These are phyloP conservation scores for Candida nemodendra DNA, from an alignment of 805 yeast species.

Conservation along the genomic window DNA sequence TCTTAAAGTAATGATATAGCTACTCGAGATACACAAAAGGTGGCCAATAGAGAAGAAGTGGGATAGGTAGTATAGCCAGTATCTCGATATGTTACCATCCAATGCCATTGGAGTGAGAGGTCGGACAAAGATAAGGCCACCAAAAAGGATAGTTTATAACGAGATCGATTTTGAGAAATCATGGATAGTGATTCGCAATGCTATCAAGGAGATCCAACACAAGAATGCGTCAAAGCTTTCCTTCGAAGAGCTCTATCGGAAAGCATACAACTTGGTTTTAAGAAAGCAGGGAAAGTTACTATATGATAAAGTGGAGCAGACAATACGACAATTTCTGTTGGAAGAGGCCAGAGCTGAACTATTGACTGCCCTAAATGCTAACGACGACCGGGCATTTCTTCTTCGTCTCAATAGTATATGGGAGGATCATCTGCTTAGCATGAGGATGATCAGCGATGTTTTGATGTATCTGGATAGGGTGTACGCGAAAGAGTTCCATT, in stretches of 20 bases:
- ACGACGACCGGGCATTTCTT: conserved; percentile 31
- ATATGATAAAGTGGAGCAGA: conserved; percentile 56
- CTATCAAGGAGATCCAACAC: conserved; percentile 68
- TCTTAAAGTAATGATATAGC: no score
- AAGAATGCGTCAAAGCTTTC: conserved; percentile 73
- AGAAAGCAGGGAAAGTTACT: conserved; percentile 64
- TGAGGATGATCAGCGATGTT: conserved; percentile 80
- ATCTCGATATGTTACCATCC: conserved; percentile 13
- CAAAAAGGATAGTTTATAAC: conserved; percentile 44
- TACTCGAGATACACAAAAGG: no score
- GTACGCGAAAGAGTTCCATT: conserved; percentile 65
- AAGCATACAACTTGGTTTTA: conserved; percentile 73
- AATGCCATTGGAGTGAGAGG: conserved; percentile 41
- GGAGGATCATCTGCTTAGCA: conserved; percentile 69
- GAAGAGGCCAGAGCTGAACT: conserved; percentile 24
- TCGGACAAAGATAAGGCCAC: conserved; percentile 60
- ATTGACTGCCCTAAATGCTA: conserved; percentile 8
- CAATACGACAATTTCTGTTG: conserved; percentile 48
- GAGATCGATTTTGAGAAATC: conserved; percentile 59
- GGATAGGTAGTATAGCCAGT: no score
- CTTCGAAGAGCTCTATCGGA: conserved; percentile 78
- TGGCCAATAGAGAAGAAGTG: no score
- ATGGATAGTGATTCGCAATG: conserved; percentile 65
- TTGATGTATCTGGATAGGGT: conserved; percentile 85
- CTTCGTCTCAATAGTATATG: conserved; percentile 46